Evolutionary conservation across 108 stramenopile species (phyloP), one percentile per base, ranked within the genome.

Genomic region (Nitzschia palea): DNA sequence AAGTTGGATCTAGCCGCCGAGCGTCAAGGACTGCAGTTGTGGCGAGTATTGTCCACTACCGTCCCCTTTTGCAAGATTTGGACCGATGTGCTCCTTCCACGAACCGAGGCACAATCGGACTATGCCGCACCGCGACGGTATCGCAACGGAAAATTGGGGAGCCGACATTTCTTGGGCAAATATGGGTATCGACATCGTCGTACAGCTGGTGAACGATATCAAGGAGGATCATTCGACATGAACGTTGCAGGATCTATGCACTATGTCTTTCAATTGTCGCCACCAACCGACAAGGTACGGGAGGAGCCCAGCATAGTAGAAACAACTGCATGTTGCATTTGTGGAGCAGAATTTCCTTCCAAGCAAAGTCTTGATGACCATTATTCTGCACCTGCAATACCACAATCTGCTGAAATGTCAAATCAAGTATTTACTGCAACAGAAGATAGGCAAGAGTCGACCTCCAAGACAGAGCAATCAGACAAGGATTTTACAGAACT

Each of bases 151-250:
- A 85, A 80, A 56, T 28, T 85, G 17, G 85, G 88, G 2, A 66
- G 62, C 25, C 70, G 74, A 27, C 88, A 89, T 55, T 82, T 65
- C 30, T 47, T 89, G 25, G 71, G 66, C 6, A 69, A 73, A 34
- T 90, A 83, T 63, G 86, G 89, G 28, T 90, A 90, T 68, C 70
- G 67, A 52, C 89, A 90, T 77, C 81, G 81, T 8, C 76, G 84
- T 10, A 90, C 89, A 2, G 80, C 70, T 23, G 88, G 88, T 8
- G 83, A 80, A n/a, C 40, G 30, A 29, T 77, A 74, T 48, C 42
- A 55, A 32, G 83, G 83, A 12, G 70, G 59, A 42, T 59, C 55
- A 2, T 73, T 32, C 20, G 81, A 85, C 48, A 78, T 77, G 55
- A 79, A 80, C 69, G 82, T 86, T 0, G 60, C 74, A 14, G 77